These are phyloP conservation scores for Vickermania spadyakhi DNA, from an alignment of 208 protist genomes.

Conservation along the genomic window DNA sequence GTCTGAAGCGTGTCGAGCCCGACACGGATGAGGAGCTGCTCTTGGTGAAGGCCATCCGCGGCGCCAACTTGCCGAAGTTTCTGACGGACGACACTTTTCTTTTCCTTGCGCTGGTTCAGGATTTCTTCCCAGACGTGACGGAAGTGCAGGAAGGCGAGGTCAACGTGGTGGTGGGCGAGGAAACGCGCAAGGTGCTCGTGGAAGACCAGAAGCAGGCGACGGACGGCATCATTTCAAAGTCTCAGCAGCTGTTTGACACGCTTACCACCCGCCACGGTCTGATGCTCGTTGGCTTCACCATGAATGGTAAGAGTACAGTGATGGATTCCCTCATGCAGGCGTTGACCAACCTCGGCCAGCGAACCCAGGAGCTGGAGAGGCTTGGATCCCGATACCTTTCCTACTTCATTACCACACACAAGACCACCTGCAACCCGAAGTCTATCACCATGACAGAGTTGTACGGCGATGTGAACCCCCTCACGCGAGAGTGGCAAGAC, in stretches of 20 bases:
- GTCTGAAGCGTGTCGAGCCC: constrained; percentile 77
- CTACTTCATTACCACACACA: constrained; percentile 54
- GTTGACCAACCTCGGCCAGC: constrained; percentile 38
- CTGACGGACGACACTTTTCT: constrained; percentile 84
- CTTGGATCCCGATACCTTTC: constrained; percentile 42
- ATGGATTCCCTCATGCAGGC: constrained; percentile 64
- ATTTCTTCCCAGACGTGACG: constrained; percentile 86
- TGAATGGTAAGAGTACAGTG: constrained; percentile 90
- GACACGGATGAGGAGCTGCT: constrained; percentile 88
- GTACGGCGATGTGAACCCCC: constrained; percentile 92
- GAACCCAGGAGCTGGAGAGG: constrained; percentile 15
- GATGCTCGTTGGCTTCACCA: constrained; percentile 94
- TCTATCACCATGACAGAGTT: constrained; percentile 93
- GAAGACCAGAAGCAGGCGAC: constrained; percentile 61
- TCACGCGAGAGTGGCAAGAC: constrained; percentile 95
- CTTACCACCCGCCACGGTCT: constrained; percentile 85
- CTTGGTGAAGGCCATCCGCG: constrained; percentile 84
- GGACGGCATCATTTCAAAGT: constrained; percentile 70
- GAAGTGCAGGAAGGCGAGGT: constrained; percentile 37
- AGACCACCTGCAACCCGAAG: constrained; percentile 89
- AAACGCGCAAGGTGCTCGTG: constrained; percentile 35
- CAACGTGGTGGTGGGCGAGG: constrained; percentile 34
- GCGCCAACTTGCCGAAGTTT: constrained; percentile 92
- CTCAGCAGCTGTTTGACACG: constrained; percentile 91
- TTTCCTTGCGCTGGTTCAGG: constrained; percentile 84